Evolutionary conservation across 2,329 filamentous ascomycete species (phyloP).

Genomic region (Reticulascus tulasneorum): DNA sequence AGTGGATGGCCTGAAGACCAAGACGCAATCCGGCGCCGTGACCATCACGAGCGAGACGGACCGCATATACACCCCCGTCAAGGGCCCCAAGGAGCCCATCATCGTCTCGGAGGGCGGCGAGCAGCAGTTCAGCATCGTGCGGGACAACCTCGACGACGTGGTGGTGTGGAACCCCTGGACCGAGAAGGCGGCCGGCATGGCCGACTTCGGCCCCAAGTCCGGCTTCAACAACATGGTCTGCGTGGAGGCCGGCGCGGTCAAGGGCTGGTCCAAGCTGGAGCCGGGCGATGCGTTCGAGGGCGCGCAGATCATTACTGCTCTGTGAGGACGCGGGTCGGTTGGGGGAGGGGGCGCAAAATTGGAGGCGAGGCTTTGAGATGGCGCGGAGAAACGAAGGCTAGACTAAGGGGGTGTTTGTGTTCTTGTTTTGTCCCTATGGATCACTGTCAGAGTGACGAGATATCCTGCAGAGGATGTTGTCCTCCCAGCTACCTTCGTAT

Average conservation of each 20-base stretch:
- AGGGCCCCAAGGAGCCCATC: conserved; percentile 55
- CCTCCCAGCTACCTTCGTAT: too few relatives aligned
- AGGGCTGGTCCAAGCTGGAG: conserved; percentile 79
- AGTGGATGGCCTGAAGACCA: conserved; percentile 60
- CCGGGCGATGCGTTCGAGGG: conserved; percentile 66
- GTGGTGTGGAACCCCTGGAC: conserved; percentile 98
- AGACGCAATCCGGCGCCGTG: conserved; percentile 61
- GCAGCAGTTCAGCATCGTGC: conserved; percentile 66
- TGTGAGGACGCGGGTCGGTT: background rate
- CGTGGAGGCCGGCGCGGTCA: conserved; percentile 83
- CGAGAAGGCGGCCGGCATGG: conserved; percentile 77
- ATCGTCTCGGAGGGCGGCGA: conserved; percentile 60
- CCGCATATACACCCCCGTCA: conserved; percentile 74
- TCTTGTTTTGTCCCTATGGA: too few relatives aligned
- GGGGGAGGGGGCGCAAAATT: background rate
- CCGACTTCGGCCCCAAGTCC: conserved; percentile 83
- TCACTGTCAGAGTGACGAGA: too few relatives aligned
- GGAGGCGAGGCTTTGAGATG: background rate
- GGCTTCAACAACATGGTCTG: conserved; percentile 94
- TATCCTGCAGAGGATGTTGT: too few relatives aligned
- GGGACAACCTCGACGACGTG: conserved; percentile 81
- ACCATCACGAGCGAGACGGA: conserved; percentile 77
- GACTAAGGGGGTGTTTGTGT: too few relatives aligned
- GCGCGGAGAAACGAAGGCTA: too few relatives aligned
- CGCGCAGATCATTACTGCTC: conserved; percentile 46